These are phyloP conservation scores for Blastomyces emzantsi DNA, from an alignment of 2,329 filamentous ascomycete species.

Conservation along the genomic window DNA sequence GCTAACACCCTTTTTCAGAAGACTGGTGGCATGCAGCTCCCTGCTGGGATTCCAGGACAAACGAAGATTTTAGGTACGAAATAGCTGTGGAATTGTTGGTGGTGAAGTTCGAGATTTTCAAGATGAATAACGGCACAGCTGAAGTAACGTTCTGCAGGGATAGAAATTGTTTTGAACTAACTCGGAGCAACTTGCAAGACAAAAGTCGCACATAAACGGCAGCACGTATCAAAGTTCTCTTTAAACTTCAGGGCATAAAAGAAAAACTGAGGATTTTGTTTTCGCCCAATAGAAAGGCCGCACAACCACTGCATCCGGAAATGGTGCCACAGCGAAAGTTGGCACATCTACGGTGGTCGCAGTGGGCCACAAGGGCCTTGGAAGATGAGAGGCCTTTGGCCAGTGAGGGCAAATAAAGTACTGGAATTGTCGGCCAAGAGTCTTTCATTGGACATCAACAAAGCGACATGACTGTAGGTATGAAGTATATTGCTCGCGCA, in stretches of 20 bases:
- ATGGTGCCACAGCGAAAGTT: not conserved
- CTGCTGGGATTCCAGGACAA: not conserved
- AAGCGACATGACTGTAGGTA: not conserved
- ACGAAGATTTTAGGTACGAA: not conserved
- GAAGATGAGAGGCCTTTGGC: not conserved
- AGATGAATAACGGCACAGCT: slow-evolving; percentile 1
- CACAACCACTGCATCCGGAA: slow-evolving; percentile 1
- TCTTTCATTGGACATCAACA: not conserved
- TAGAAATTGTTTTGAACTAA: not conserved
- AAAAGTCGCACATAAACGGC: not conserved
- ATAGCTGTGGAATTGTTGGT: not conserved
- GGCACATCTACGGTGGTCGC: not conserved
- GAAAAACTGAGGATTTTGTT: not conserved
- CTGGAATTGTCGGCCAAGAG: too few species aligned
- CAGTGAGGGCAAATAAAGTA: not conserved
- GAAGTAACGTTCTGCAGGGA: not conserved
- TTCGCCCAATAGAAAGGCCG: not conserved
- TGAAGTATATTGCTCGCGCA: not conserved
- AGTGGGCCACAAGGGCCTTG: not conserved
- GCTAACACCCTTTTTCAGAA: not conserved
- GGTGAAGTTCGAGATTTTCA: not conserved
- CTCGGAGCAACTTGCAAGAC: not conserved
- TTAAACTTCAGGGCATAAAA: not conserved
- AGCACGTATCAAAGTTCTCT: not conserved
- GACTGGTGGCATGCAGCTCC: not conserved